phyloP scores from a whole-genome alignment of 106 monocot species.

The Dendrobium catenatum region DNA sequence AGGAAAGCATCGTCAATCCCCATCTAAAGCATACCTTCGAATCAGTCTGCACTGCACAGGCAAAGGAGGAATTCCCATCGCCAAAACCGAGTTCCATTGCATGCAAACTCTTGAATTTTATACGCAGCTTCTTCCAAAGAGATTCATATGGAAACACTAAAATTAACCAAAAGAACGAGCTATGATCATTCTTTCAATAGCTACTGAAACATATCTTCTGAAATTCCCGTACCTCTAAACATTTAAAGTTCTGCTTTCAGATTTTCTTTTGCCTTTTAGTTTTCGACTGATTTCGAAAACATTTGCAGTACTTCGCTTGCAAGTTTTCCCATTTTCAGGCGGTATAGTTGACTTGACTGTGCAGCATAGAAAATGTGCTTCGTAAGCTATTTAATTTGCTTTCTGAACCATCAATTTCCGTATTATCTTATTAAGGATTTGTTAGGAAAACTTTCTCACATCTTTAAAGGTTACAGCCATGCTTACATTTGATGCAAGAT shows the following conservation, averaged over 20 bases:
- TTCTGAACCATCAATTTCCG: no score
- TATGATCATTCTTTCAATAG: background rate
- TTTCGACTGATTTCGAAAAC: background rate
- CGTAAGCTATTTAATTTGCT: no score
- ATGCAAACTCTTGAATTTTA: background rate
- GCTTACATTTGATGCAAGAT: no score
- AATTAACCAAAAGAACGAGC: background rate
- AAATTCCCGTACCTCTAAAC: background rate
- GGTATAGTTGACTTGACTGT: no score
- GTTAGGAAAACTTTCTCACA: no score
- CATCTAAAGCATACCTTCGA: constrained; percentile 5
- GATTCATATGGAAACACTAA: background rate
- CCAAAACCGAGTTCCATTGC: background rate
- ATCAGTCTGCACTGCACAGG: background rate
- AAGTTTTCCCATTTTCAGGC: no score
- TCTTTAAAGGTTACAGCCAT: no score
- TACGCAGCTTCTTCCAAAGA: background rate
- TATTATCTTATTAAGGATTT: no score
- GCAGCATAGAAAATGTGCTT: no score
- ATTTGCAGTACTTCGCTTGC: no score
- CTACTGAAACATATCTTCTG: background rate
- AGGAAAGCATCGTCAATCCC: constrained; percentile 8
- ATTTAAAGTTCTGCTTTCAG: background rate
- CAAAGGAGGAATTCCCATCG: background rate
- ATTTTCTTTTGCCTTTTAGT: background rate